Evolutionary conservation across 2,329 filamentous ascomycete species (phyloP).

Genomic region (Mycosphaerelloides madeirae): DNA sequence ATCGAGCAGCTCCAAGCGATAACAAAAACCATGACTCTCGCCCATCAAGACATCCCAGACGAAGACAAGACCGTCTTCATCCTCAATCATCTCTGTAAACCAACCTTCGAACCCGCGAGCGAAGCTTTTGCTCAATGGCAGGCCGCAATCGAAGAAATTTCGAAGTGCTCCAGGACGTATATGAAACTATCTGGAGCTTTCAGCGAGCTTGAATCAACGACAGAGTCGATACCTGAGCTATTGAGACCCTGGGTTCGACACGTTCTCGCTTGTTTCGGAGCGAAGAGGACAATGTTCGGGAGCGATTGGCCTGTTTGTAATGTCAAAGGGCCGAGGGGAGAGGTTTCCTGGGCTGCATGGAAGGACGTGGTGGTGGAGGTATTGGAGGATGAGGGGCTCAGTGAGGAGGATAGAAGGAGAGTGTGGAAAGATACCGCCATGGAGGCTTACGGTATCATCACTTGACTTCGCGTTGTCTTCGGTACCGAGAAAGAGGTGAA

Average conservation of each 20-base stretch:
- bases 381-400: constrained; percentile 41
- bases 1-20: constrained; percentile 51
- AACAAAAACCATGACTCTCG: constrained; percentile 36
- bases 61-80: constrained; percentile 62
- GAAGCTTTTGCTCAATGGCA: constrained; percentile 65
- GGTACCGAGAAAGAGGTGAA: too few species aligned
- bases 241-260: constrained; percentile 68
- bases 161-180: constrained; percentile 62
- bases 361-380: constrained; percentile 62
- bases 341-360: constrained; percentile 72
- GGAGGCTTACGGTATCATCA: constrained; percentile 58
- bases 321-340: constrained; percentile 53
- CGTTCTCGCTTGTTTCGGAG: constrained; percentile 67
- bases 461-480: neutral
- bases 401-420: constrained; percentile 56
- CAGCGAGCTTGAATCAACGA: constrained; percentile 65
- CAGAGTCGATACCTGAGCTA: constrained; percentile 44
- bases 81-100: constrained; percentile 86
- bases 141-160: constrained; percentile 62
- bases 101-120: constrained; percentile 49
- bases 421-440: constrained; percentile 71
- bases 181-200: constrained; percentile 91
- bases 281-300: constrained; percentile 75
- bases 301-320: constrained; percentile 94
- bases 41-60: constrained; percentile 58